Evolutionary conservation across 306 rosid genomes (phyloP).

Genomic region (Lathyrus tuberosus): DNA sequence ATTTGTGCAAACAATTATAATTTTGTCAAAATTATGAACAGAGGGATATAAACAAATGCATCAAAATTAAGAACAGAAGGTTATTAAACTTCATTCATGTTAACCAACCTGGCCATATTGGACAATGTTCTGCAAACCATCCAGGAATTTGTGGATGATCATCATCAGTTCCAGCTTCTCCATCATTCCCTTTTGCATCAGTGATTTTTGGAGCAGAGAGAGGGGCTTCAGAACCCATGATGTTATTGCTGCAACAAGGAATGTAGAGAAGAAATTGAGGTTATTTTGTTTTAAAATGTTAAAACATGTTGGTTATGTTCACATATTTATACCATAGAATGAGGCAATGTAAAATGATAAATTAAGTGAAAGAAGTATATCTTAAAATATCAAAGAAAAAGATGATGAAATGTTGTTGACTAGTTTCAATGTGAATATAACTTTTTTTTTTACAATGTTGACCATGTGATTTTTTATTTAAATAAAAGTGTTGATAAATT

Average conservation of each 20-base stretch:
- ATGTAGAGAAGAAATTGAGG: conserved; percentile 1
- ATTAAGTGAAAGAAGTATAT: neutral
- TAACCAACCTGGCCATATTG: conserved; percentile 71
- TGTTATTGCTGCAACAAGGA: neutral
- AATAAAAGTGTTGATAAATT: neutral
- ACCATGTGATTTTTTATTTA: neutral
- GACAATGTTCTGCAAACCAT: conserved; percentile 68
- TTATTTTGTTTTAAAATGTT: neutral
- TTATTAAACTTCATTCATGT: neutral
- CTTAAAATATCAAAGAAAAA: neutral
- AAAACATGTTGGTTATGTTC: neutral
- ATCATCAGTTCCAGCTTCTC: conserved; percentile 5
- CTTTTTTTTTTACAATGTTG: neutral
- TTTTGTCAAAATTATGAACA: neutral
- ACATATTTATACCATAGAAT: neutral
- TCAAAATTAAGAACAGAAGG: neutral
- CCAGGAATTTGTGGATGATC: conserved; percentile 52
- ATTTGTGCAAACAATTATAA: neutral
- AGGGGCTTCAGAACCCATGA: conserved; percentile 24
- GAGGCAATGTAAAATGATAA: neutral
- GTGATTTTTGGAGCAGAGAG: conserved; percentile 22
- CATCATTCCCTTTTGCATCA: conserved; percentile 23
- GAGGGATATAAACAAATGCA: neutral
- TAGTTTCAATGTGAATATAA: neutral
- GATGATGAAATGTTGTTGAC: neutral